phyloP scores from a whole-genome alignment of 352 stramenopile genomes.

The Globisporangium heterothallicum region DNA sequence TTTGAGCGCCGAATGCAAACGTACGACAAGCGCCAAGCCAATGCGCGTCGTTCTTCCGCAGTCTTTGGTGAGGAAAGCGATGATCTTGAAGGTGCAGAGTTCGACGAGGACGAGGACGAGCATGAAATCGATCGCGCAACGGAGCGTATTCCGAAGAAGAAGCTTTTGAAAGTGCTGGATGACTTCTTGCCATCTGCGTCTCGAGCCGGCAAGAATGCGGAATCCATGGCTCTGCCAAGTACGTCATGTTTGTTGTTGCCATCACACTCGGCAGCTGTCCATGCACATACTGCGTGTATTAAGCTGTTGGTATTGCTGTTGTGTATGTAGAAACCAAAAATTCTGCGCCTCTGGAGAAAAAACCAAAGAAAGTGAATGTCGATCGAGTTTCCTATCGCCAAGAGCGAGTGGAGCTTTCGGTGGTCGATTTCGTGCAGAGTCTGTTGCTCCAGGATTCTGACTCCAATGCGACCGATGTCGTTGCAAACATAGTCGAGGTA shows the following conservation, averaged over 20 bases:
- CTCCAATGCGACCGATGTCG: constrained; percentile 45
- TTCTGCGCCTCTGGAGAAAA: constrained; percentile 61
- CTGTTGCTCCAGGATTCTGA: constrained; percentile 63
- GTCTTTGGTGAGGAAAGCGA: not conserved
- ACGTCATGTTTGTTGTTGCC: too few species aligned
- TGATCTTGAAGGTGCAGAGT: constrained; percentile 6
- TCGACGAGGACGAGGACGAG: constrained; percentile 15
- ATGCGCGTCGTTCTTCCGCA: constrained; percentile 11
- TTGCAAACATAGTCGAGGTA: constrained; percentile 70
- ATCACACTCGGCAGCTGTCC: too few species aligned
- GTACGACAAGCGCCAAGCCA: constrained; percentile 34
- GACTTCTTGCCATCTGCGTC: constrained; percentile 43
- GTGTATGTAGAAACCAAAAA: constrained; percentile 57
- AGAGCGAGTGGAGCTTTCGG: constrained; percentile 58
- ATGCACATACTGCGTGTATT: too few species aligned
- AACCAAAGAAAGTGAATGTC: constrained; percentile 49
- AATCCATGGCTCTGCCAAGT: constrained; percentile 34
- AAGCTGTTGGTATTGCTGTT: not conserved
- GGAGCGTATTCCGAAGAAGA: constrained; percentile 66
- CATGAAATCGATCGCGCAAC: constrained; percentile 56
- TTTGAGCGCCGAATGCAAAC: constrained; percentile 61
- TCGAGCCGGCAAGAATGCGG: constrained; percentile 33
- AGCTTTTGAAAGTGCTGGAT: constrained; percentile 62
- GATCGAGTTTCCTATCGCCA: constrained; percentile 71
- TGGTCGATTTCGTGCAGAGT: constrained; percentile 66